Percentiles rank a stretch among this genome's conserved stretches.
These are phyloP conservation scores for Gomphus sp. DNA, from an alignment of 1,284 basidiomycete species.

Conservation along the genomic window DNA sequence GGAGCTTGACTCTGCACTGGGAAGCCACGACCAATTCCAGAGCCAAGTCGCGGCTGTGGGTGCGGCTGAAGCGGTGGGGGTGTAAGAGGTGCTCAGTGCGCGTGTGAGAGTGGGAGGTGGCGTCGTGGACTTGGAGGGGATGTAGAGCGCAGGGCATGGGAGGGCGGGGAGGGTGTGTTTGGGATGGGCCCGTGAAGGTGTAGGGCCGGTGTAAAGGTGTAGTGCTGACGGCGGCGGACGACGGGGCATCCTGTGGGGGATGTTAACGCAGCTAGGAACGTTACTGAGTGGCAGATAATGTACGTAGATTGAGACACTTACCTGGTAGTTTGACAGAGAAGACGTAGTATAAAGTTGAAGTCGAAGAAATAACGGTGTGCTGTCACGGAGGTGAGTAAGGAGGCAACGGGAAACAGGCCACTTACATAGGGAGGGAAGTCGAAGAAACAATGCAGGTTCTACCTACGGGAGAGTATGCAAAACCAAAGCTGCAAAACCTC, in stretches of 20 bases:
- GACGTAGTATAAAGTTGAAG: neutral
- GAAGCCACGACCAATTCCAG: neutral
- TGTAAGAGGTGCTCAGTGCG: neutral
- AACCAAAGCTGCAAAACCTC: no score
- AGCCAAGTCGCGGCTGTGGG: neutral
- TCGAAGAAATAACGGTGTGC: no score
- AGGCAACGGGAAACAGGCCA: no score
- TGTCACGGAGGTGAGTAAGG: no score
- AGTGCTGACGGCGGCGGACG: constrained; percentile 52
- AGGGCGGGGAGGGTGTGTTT: constrained; percentile 49
- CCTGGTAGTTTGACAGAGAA: neutral
- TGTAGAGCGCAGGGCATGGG: constrained; percentile 41
- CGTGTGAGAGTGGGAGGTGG: neutral
- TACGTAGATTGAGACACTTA: no score
- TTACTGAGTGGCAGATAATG: no score
- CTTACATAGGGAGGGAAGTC: no score
- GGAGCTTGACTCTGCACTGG: neutral
- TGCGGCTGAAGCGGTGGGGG: neutral
- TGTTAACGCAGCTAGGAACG: neutral
- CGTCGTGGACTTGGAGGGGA: constrained; percentile 16
- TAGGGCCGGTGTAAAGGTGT: constrained; percentile 43
- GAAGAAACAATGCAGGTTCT: neutral
- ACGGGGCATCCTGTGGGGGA: constrained; percentile 36
- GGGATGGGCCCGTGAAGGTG: constrained; percentile 41
- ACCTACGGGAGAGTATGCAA: no score